Evolutionary conservation across 2,329 filamentous ascomycete genomes (phyloP).

Genomic region (Cryoendolithus antarcticus): DNA sequence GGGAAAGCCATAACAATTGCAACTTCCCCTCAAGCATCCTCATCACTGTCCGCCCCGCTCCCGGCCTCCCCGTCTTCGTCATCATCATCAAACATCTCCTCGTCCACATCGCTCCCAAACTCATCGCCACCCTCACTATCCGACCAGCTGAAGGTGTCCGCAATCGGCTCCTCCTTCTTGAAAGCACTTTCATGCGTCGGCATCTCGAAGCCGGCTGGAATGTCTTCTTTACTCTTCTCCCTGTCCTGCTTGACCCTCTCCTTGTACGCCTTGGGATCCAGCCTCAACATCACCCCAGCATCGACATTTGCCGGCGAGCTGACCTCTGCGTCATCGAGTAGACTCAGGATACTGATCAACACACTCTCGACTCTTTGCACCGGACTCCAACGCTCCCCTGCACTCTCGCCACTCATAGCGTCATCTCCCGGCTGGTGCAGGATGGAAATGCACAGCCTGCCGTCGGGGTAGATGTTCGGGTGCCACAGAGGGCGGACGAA

Average conservation of each 20-base stretch:
- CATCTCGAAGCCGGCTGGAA: conserved; percentile 70
- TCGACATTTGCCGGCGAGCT: conserved; percentile 92
- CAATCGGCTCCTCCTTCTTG: conserved; percentile 41
- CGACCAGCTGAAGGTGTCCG: conserved; percentile 62
- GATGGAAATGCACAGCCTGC: conserved; percentile 90
- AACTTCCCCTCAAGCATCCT: conserved; percentile 37
- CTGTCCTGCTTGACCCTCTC: conserved; percentile 56
- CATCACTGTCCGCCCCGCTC: conserved; percentile 44
- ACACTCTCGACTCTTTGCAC: conserved; percentile 91
- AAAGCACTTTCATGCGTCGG: conserved; percentile 57
- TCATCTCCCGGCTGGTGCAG: conserved; percentile 87
- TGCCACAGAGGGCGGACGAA: conserved; percentile 74
- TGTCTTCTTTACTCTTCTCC: conserved; percentile 61
- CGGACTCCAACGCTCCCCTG: conserved; percentile 87
- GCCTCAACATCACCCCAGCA: conserved; percentile 73
- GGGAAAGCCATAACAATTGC: conserved; percentile 5
- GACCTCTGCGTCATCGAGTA: conserved; percentile 89
- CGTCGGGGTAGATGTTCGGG: conserved; percentile 86
- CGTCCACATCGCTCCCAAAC: conserved; percentile 54
- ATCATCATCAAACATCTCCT: conserved; percentile 41
- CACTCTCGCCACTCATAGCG: conserved; percentile 77
- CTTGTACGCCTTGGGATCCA: conserved; percentile 58
- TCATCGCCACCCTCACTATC: conserved; percentile 51
- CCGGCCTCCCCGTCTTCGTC: conserved; percentile 44
- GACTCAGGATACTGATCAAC: conserved; percentile 77